Evolutionary conservation across 306 rosid genomes (phyloP).

Genomic region (Casuarina equisetifolia): DNA sequence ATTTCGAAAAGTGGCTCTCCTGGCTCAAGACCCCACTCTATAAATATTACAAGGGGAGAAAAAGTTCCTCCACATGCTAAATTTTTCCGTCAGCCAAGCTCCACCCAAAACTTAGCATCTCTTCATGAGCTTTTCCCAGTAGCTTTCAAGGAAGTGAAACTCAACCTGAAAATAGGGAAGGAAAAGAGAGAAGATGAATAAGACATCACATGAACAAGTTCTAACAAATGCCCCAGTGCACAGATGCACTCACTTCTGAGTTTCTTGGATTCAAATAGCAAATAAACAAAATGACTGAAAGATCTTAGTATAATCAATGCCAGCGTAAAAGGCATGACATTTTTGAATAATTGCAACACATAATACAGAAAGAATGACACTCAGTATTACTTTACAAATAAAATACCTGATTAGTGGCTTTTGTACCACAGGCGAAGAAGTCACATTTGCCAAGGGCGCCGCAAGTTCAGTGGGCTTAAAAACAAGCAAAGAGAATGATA

Average conservation of each 20-base stretch:
- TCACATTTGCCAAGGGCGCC: slow-evolving; percentile 45
- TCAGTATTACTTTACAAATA: neutral
- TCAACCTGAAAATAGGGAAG: slow-evolving; percentile 58
- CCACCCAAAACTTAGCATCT: slow-evolving; percentile 17
- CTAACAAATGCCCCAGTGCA: neutral
- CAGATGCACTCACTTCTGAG: neutral
- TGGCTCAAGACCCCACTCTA: slow-evolving; percentile 32
- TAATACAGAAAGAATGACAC: neutral
- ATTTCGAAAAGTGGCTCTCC: neutral
- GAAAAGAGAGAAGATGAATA: slow-evolving; percentile 21
- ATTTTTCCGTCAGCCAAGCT: slow-evolving; percentile 16
- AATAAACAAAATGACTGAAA: neutral
- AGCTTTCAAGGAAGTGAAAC: slow-evolving; percentile 78
- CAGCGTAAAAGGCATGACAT: neutral
- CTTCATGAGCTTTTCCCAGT: slow-evolving; percentile 56
- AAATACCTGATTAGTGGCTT: slow-evolving; percentile 79
- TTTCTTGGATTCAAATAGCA: neutral
- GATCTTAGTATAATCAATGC: neutral
- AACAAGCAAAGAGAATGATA: slow-evolving; percentile 3
- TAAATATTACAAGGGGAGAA: slow-evolving; percentile 14
- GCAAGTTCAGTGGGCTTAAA: slow-evolving; percentile 72
- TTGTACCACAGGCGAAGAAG: slow-evolving; percentile 46
- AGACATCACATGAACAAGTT: neutral
- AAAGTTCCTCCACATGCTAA: slow-evolving; percentile 11
- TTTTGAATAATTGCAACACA: neutral